These are phyloP conservation scores for Penicillium silybi DNA, from an alignment of 495 filamentous ascomycete species.

Conservation along the genomic window DNA sequence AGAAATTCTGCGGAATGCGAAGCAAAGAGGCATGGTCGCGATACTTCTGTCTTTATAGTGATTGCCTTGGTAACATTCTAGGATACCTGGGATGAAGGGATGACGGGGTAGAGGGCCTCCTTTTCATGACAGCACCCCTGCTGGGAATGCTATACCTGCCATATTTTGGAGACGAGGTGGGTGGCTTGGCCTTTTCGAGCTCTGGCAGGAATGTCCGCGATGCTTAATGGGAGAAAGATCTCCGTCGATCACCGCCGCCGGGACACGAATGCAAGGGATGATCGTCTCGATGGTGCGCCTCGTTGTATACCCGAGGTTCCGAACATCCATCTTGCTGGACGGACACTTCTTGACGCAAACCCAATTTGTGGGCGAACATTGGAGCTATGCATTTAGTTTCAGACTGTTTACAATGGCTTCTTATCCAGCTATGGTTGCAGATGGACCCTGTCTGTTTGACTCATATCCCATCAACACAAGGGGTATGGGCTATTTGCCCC, in stretches of 20 bases:
- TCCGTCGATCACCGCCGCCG: conserved; percentile 20
- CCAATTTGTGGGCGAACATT: background rate
- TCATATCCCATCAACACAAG: background rate
- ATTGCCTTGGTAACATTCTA: conserved; percentile 19
- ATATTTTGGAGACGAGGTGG: background rate
- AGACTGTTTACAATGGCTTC: background rate
- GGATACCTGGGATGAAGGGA: conserved; percentile 22
- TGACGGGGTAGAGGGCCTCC: background rate
- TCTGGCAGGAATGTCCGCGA: conserved; percentile 19
- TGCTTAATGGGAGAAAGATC: conserved; percentile 15
- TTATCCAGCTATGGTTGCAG: background rate
- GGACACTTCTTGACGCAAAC: background rate
- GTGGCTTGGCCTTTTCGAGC: conserved; percentile 3
- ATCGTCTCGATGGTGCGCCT: conserved; percentile 1
- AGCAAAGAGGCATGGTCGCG: conserved; percentile 3
- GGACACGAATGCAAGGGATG: conserved; percentile 21
- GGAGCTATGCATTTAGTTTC: background rate
- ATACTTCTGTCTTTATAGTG: conserved; percentile 9
- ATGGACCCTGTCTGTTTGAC: background rate
- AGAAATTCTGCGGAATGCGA: conserved; percentile 21
- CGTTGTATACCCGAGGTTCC: background rate
- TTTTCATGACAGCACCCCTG: conserved; percentile 12
- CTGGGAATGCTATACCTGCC: conserved; percentile 11
- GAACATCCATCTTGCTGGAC: background rate
- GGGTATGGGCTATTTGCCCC: background rate